Percentiles rank a stretch among this genome's conserved stretches.
These are phyloP conservation scores for Lasiodiplodia gonubiensis DNA, from an alignment of 2,329 filamentous ascomycete species.

Conservation along the genomic window DNA sequence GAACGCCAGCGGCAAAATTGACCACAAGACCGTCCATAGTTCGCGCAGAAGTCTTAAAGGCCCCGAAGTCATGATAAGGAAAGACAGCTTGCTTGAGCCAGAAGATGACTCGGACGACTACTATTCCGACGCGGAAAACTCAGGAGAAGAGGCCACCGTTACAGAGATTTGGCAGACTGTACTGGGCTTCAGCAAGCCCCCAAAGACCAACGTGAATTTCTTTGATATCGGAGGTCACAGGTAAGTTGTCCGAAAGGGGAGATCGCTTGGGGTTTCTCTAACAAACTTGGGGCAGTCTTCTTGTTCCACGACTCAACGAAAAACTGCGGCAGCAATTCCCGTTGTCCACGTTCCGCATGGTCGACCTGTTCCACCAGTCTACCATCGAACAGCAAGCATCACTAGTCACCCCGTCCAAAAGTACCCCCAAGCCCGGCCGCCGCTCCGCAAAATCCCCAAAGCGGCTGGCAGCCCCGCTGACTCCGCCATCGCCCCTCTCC, in stretches of 20 bases:
- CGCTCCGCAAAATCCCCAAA: not conserved
- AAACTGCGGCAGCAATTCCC: not conserved
- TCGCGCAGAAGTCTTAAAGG: too few relatives aligned
- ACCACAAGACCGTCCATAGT: not conserved
- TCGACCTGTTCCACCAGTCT: not conserved
- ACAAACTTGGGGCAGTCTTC: not conserved
- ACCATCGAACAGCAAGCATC: not conserved
- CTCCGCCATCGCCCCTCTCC: not conserved
- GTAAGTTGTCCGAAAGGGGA: not conserved
- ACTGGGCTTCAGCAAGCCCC: not conserved
- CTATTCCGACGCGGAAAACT: not conserved
- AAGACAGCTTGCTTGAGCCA: not conserved
- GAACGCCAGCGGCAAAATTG: not conserved
- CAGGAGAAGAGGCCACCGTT: not conserved
- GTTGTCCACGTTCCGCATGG: not conserved
- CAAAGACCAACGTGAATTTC: not conserved
- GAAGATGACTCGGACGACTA: not conserved
- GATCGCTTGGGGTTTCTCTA: not conserved
- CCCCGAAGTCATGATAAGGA: not conserved
- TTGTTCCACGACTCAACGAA: not conserved
- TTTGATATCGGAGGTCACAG: not conserved
- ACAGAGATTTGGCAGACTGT: not conserved
- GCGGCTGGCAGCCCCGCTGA: not conserved
- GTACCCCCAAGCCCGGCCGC: not conserved
- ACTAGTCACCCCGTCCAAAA: not conserved